A percentile compares a stretch with the other conserved stretches of the same genome.
These are phyloP conservation scores for Botrytis cinerea DNA, from an alignment of 2,329 filamentous ascomycete genomes.

Conservation along the genomic window DNA sequence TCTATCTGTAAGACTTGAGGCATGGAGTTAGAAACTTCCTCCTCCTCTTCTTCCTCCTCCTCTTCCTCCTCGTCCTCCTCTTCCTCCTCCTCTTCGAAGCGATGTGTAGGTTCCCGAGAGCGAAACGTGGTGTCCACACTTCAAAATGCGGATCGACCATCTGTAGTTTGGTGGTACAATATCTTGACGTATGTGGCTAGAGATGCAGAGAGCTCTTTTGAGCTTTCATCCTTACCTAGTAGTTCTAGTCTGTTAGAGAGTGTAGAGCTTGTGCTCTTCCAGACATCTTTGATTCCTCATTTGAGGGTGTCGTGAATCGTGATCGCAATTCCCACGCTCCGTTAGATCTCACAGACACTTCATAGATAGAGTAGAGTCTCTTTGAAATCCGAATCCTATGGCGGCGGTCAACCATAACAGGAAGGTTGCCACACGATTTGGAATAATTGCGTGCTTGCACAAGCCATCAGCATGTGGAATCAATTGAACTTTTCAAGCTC, in stretches of 20 bases:
- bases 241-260: not conserved
- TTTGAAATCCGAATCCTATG: not conserved
- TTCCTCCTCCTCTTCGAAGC: not conserved
- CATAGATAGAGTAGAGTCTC: not conserved
- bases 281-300: not conserved
- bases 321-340: not conserved
- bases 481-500: not conserved
- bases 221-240: not conserved
- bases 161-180: not conserved
- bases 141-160: not conserved
- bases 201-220: not conserved
- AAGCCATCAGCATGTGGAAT: constrained; percentile 4
- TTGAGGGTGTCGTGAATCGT: not conserved
- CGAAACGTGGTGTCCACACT: not conserved
- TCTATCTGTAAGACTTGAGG: constrained; percentile 8
- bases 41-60: no score
- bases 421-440: constrained; percentile 1
- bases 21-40: not conserved
- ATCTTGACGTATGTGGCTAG: constrained; percentile 1
- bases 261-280: not conserved
- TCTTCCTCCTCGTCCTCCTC: not conserved
- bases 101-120: constrained; percentile 3
- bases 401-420: constrained; percentile 10
- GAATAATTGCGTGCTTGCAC: constrained; percentile 5
- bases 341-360: not conserved